Percentiles rank a stretch among this genome's conserved stretches.
Conservation (phyloP, 768 basidiomycete species). For the Scleroderma bovista region DNA sequence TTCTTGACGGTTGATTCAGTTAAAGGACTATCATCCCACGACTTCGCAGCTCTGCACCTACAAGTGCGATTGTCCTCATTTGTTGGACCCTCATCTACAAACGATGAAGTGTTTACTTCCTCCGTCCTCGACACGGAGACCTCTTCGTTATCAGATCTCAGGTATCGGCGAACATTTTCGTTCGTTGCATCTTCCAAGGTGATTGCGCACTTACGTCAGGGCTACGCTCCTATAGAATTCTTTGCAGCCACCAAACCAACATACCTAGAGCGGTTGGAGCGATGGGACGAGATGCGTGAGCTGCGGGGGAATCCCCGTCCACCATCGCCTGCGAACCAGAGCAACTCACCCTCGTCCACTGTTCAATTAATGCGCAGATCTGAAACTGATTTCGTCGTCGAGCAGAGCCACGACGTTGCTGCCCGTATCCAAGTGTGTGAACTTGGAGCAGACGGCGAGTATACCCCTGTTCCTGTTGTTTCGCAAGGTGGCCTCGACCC, state of each 20-base stretch:
- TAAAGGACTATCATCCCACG: constrained; percentile 84
- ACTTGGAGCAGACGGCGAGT: constrained; percentile 78
- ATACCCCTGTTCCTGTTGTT: constrained; percentile 77
- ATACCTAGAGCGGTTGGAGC: constrained; percentile 83
- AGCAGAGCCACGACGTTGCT: constrained; percentile 88
- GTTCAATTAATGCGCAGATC: constrained; percentile 83
- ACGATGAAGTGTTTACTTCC: constrained; percentile 84
- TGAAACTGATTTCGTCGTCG: constrained; percentile 85
- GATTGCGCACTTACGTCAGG: constrained; percentile 61
- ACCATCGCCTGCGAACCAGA: constrained; percentile 23
- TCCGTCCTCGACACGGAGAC: constrained; percentile 65
- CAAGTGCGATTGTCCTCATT: constrained; percentile 89
- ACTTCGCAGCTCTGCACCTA: constrained; percentile 80
- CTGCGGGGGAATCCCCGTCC: constrained; percentile 45
- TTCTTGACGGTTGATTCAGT: constrained; percentile 82
- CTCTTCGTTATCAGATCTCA: constrained; percentile 70
- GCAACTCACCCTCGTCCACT: constrained; percentile 37
- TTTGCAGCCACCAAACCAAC: constrained; percentile 78
- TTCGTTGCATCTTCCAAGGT: constrained; percentile 72
- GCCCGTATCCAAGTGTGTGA: constrained; percentile 85
- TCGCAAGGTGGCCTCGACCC: constrained; percentile 71
- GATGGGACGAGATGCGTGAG: constrained; percentile 93
- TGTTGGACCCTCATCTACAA: constrained; percentile 58
- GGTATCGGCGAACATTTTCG: constrained; percentile 78
- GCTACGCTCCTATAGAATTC: constrained; percentile 85